Conservation (phyloP, 345 rosid genomes). For the Ceriops decandra region DNA sequence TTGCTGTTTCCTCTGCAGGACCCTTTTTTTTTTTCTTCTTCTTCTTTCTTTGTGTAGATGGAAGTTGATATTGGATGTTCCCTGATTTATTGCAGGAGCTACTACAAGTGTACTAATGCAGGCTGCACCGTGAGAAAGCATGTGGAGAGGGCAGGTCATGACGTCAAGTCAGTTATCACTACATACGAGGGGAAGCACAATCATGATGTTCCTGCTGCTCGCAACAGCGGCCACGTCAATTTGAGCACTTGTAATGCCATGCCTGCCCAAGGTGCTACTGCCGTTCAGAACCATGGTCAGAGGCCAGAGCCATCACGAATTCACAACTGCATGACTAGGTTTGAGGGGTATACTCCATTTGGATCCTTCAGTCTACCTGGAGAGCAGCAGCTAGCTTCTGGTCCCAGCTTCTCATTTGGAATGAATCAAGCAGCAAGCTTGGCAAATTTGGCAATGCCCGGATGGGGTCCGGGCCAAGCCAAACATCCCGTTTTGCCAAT, state of each 20-base stretch:
- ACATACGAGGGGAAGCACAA: constrained; percentile 98
- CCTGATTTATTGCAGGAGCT: constrained; percentile 58
- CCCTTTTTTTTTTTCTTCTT: background rate
- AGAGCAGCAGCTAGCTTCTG: constrained; percentile 62
- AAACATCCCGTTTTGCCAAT: constrained; percentile 53
- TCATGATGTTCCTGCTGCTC: constrained; percentile 80
- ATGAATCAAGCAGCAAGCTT: constrained; percentile 53
- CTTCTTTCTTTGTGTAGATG: background rate
- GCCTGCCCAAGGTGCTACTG: constrained; percentile 23
- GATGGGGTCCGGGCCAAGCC: constrained; percentile 55
- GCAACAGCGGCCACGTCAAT: constrained; percentile 30
- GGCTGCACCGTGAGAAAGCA: constrained; percentile 96
- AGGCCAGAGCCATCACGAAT: constrained; percentile 58
- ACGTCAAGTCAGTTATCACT: constrained; percentile 87
- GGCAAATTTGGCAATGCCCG: constrained; percentile 60
- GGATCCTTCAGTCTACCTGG: constrained; percentile 61
- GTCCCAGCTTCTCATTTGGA: constrained; percentile 60
- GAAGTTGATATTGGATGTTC: background rate
- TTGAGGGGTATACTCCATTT: constrained; percentile 45
- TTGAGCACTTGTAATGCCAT: constrained; percentile 4
- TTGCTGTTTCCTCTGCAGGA: background rate
- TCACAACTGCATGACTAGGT: constrained; percentile 56
- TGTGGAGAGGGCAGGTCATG: constrained; percentile 97
- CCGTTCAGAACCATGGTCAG: constrained; percentile 43
- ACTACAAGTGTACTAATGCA: constrained; percentile 91